Base-by-base conservation (phyloP, 1,284 basidiomycete genomes). In the Amylostereum areolatum region DNA sequence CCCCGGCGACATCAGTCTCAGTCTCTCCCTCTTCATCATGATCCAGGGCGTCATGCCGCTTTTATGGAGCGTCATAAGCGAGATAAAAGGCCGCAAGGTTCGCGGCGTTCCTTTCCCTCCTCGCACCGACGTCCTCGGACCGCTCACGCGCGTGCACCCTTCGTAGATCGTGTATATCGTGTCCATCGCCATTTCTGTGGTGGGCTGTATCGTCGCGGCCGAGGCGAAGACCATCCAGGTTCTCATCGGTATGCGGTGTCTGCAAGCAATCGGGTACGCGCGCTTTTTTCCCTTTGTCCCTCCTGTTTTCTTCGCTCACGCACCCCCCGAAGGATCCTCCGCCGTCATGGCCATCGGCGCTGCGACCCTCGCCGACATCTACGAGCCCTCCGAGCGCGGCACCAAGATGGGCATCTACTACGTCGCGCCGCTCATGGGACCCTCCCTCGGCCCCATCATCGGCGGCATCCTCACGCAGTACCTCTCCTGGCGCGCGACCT, bases 301-400 rank as follows among this genome's bases (percentile, higher is more conserved):
- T 12, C 29, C 18, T 31, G 25, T 18, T 11, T 11, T 30, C 5
- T 32, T 30, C 47, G 24, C 29, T 10, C 25, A 2, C 18, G 8
- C 39, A 44, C 4, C 35, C 9, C 30, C 10, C 5, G 11, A 8
- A 52, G 25, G 28, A 7, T 18, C 11, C 61, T 3, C 55, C 45
- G 85, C 89, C 1, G 86, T 90, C 6, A 77, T 91, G 25, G 68
- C 85, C 0, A 80, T 92, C 43, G 92, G 90, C 8, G 89, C 89
- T 0, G 90, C 87, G 6, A 87, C 86, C 6, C 69, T 95, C 4
- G 85, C 85, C 2, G 89, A 92, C 62, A 85, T 92, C 34, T 92
- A 82, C 58, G 89, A 92, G 44, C 76, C 84, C 1, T 72, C 80
- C 42, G 87, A 92, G 61, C 74, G 92, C 42, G 92, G 92, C 2